Evolutionary conservation across 441 rosid genomes (phyloP).

Genomic region (Euphorbia corollata): DNA sequence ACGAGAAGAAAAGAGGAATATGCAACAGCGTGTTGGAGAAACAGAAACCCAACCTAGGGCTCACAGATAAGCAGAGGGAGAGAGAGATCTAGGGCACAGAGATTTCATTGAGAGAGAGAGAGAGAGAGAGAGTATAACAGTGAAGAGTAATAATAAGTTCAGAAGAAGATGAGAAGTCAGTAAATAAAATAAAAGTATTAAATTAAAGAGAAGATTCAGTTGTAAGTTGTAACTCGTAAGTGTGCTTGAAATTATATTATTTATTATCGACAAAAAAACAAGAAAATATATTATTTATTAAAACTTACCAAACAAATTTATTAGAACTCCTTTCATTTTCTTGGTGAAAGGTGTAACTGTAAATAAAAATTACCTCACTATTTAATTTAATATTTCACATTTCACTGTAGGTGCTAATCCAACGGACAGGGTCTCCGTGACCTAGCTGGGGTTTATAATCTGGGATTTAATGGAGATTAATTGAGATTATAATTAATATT

Average conservation of each 20-base stretch:
- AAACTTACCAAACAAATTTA: no score
- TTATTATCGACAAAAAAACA: background rate
- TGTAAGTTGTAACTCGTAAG: background rate
- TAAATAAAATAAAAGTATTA: background rate
- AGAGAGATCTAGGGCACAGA: constrained; percentile 28
- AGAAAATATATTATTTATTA: background rate
- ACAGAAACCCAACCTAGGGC: constrained; percentile 11
- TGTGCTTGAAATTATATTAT: background rate
- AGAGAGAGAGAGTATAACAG: constrained; percentile 14
- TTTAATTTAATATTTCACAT: no score
- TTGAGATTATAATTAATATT: no score
- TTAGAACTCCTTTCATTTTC: background rate
- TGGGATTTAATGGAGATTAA: no score
- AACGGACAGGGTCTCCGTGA: no score
- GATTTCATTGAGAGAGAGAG: constrained; percentile 13
- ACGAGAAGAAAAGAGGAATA: background rate
- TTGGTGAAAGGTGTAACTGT: background rate
- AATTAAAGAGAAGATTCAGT: background rate
- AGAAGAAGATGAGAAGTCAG: constrained; percentile 13
- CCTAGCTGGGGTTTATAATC: no score
- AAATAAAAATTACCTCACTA: background rate
- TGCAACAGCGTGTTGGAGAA: constrained; percentile 3
- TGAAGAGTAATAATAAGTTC: constrained; percentile 20
- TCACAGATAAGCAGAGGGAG: no score
- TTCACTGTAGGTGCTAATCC: no score